Base-by-base conservation (phyloP, 306 rosid species). In the Malus sieversii region DNA sequence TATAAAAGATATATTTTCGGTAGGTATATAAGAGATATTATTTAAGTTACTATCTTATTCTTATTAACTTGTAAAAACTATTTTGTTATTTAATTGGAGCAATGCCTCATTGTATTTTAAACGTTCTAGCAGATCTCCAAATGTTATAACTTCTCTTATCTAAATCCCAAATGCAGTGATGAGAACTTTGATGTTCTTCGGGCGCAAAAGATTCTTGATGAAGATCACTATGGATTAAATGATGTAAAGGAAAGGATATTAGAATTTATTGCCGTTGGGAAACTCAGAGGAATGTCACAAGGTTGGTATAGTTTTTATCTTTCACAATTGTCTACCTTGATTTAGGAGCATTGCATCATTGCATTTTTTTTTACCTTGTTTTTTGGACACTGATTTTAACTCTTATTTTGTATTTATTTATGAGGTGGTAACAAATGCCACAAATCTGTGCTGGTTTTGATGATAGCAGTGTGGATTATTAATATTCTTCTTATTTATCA, bases 221-320 rank as follows among this genome's bases (percentile, higher is more conserved):
- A 96, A 84, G 99, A 96, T 81, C 99, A 96, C 87, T 96, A 96
- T 32, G 99, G 99, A 79, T 88, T 96, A 81, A 78, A 87, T 65
- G 99, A 96, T 83, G 99, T 96, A 77, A 96, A 96, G 84, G 99
- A 96, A 81, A 88, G 99, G 82, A 96, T 96, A 78, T 78, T 96
- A 84, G 99, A 96, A 85, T 96, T 96, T 78, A 96, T 96, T 77
- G 99, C 99, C 22, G 99, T 96, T 55, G 99, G 98, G 67, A 96
- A 96, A 79, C 92, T 96, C 33, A 92, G 99, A 82, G 99, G 99
- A 78, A 83, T 77, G 61, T 92, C 99, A 67, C 99, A 96, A 89
- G 99, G 99, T 96, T 74, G 55, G 35, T 73, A 75, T 71, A 63
- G 51, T 64, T 87, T 53, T 42, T 69, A 76, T 72, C 70, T 69